Percentiles rank a stretch among this genome's conserved stretches.
phyloP scores from a whole-genome alignment of 2,329 filamentous ascomycete species.

The Amauroascus niger region DNA sequence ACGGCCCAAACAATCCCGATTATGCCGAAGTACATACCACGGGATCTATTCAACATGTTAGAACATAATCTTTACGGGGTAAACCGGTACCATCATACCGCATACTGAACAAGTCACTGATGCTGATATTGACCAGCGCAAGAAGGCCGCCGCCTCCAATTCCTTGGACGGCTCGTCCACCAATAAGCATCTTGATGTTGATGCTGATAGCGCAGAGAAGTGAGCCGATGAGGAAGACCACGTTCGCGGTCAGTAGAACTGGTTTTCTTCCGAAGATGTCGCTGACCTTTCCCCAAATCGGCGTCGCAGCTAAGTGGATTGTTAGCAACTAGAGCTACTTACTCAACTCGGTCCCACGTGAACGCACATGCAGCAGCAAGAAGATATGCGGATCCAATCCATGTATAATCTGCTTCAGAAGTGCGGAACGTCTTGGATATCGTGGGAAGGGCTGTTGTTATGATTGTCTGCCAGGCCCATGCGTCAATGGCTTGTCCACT shows the following conservation, averaged over 20 bases:
- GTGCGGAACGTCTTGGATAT: slow-evolving; percentile 27
- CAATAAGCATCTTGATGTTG: slow-evolving; percentile 54
- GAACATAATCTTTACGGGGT: slow-evolving; percentile 20
- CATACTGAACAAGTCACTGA: slow-evolving; percentile 55
- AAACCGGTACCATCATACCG: slow-evolving; percentile 25
- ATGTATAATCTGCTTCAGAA: slow-evolving; percentile 29
- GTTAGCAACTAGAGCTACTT: slow-evolving; percentile 10
- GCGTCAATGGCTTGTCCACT: background rate
- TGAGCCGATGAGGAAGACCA: slow-evolving; percentile 53
- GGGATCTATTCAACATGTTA: slow-evolving; percentile 54
- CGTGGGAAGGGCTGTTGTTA: slow-evolving; percentile 30
- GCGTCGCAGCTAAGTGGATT: slow-evolving; percentile 30
- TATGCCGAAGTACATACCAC: slow-evolving; percentile 40
- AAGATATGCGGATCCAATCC: slow-evolving; percentile 31
- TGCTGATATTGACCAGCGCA: slow-evolving; percentile 54
- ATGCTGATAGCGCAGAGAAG: slow-evolving; percentile 50
- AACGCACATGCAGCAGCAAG: slow-evolving; percentile 26
- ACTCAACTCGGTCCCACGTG: slow-evolving; percentile 11
- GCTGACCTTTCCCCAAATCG: slow-evolving; percentile 51
- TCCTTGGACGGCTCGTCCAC: slow-evolving; percentile 53
- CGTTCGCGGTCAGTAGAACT: slow-evolving; percentile 50
- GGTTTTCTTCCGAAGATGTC: slow-evolving; percentile 60
- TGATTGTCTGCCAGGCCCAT: slow-evolving; percentile 22
- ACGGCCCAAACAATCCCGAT: slow-evolving; percentile 40
- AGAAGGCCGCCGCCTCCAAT: slow-evolving; percentile 55